Base-by-base conservation (phyloP, 441 rosid species). In the Rhodomyrtus psidioides region DNA sequence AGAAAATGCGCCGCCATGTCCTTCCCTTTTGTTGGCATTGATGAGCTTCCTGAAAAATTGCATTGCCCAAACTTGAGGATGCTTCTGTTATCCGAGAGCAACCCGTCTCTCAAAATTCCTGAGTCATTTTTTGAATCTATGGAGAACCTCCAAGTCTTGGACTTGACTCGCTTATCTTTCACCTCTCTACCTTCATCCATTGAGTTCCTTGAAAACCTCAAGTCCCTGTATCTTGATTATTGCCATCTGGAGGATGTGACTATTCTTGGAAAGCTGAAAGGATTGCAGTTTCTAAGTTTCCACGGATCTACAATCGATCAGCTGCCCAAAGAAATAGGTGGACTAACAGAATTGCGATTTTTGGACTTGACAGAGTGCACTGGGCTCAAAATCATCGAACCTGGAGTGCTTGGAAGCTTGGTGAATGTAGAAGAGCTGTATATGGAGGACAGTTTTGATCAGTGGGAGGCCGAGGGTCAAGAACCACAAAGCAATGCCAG, bases 211-310 rank as follows among this genome's bases (percentile, higher is more conserved):
- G 2, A 0, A 2, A 0, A 62, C 24, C 75, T 62, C 26, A 17
- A 30, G 2, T 62, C 75, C 0, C 6, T 62, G 0, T 0, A 2
- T 62, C 75, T 62, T 2, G 24, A 30, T 8, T 0, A 0, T 0
- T 62, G 75, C 6, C 0, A 1, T 4, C 0, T 62, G 4, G 75
- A 13, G 19, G 85, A 87, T 7, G 53, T 82, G 8, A 59, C 55
- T 10, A 1, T 6, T 9, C 56, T 85, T 82, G 87, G 87, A 65
- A 55, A 65, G 86, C 4, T 85, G 4, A 82, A 65, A 51, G 34
- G 24, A 6, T 30, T 87, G 12, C 49, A 85, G 44, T 28, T 56
- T 12, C 84, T 85, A 16, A 74, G 26, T 15, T 51, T 87, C 9
- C 0, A 0, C 0, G 0, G 5, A 0, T 81, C 83, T 0, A 4